Conservation (phyloP, 208 protist species). For the Trypanosoma rangeli region DNA sequence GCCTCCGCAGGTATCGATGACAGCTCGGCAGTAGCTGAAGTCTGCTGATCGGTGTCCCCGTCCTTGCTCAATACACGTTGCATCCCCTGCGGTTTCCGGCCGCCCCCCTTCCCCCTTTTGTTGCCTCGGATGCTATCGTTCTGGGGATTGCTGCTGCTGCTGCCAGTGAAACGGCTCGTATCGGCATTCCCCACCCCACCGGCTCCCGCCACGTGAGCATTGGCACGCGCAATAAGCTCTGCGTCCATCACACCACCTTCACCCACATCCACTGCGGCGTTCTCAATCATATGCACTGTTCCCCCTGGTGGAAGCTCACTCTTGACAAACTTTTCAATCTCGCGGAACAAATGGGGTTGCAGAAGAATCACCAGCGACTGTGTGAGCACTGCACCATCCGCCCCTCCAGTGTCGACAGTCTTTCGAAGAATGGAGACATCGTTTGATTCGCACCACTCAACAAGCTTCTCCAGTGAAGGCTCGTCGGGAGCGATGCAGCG, state of each 20-base stretch:
- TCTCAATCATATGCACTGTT: conserved; percentile 74
- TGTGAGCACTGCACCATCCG: not conserved
- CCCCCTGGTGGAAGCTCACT: conserved; percentile 54
- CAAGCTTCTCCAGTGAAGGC: conserved; percentile 40
- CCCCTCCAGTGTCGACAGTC: not conserved
- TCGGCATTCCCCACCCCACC: not conserved
- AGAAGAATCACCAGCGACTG: conserved; percentile 59
- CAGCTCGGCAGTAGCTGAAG: not conserved
- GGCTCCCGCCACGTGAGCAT: conserved; percentile 6
- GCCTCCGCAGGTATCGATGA: conserved; percentile 8
- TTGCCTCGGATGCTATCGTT: conserved; percentile 4
- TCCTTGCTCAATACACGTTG: not conserved
- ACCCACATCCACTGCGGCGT: conserved; percentile 54
- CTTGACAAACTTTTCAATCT: conserved; percentile 76
- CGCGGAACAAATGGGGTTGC: conserved; percentile 74
- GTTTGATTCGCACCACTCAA: conserved; percentile 59
- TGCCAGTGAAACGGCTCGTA: conserved; percentile 13
- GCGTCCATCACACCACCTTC: conserved; percentile 30
- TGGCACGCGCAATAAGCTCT: conserved; percentile 20
- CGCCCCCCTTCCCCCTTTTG: conserved; percentile 10
- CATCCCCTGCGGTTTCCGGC: conserved; percentile 15
- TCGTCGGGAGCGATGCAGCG: conserved; percentile 61
- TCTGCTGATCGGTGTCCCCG: conserved; percentile 2
- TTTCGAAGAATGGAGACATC: conserved; percentile 48
- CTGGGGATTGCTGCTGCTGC: conserved; percentile 5